These are phyloP conservation scores for Yarrowia deformans DNA, from an alignment of 805 yeast genomes.

Conservation along the genomic window DNA sequence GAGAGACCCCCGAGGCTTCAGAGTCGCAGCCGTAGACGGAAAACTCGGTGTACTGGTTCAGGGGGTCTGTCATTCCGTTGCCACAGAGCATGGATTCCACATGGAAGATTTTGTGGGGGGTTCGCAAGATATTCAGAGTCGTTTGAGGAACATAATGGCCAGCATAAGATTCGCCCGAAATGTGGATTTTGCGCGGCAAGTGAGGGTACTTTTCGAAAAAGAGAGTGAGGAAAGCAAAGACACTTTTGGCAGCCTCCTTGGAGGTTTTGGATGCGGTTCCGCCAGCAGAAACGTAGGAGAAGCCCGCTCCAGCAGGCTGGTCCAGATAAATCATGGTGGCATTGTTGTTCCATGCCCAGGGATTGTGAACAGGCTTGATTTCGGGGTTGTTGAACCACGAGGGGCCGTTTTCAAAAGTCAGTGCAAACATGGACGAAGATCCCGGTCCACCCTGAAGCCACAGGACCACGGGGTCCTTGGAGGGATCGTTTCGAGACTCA, in stretches of 20 bases:
- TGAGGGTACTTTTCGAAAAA: slow-evolving; percentile 68
- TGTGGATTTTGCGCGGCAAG: slow-evolving; percentile 62
- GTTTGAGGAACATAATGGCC: slow-evolving; percentile 85
- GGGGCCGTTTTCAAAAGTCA: slow-evolving; percentile 84
- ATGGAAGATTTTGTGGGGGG: slow-evolving; percentile 61
- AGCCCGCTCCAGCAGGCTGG: slow-evolving; percentile 84
- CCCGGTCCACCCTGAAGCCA: slow-evolving; percentile 93
- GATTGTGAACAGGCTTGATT: slow-evolving; percentile 67
- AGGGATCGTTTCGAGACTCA: slow-evolving; percentile 82
- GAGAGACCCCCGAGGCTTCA: slow-evolving; percentile 66
- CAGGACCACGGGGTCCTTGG: slow-evolving; percentile 75
- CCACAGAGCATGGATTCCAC: slow-evolving; percentile 84
- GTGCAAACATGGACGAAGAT: slow-evolving; percentile 79
- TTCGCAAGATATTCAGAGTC: slow-evolving; percentile 72
- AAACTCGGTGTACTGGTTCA: slow-evolving; percentile 75
- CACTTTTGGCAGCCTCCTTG: slow-evolving; percentile 78
- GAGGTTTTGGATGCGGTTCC: slow-evolving; percentile 56
- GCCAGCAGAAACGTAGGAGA: slow-evolving; percentile 59
- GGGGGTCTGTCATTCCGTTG: slow-evolving; percentile 82
- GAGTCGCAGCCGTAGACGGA: slow-evolving; percentile 91
- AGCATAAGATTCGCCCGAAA: slow-evolving; percentile 85
- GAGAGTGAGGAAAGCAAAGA: slow-evolving; percentile 72
- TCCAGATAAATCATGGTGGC: slow-evolving; percentile 83
- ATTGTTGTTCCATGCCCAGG: slow-evolving; percentile 78
- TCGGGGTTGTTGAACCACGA: slow-evolving; percentile 64